Percentiles rank a stretch among this genome's conserved stretches.
Evolutionary conservation across 2,329 filamentous ascomycete genomes (phyloP).

Genomic region (Fusarium decemcellulare): DNA sequence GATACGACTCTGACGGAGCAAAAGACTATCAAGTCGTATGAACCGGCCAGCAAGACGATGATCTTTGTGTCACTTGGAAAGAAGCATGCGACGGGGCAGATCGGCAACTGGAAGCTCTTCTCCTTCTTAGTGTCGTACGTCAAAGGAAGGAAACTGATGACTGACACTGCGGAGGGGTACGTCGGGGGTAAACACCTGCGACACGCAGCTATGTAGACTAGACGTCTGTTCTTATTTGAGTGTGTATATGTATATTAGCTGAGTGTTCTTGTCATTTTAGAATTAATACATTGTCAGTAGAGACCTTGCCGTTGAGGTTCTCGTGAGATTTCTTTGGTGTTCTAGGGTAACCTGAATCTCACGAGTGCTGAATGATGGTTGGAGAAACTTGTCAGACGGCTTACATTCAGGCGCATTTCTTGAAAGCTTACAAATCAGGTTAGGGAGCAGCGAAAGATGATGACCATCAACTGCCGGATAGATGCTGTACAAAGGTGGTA

Average conservation of each 20-base stretch:
- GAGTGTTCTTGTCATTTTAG: no score
- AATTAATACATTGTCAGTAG: no score
- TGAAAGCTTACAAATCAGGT: no score
- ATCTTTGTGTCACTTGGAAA: conserved; percentile 48
- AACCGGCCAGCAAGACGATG: conserved; percentile 45
- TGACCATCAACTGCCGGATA: no score
- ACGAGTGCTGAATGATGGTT: no score
- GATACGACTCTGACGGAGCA: conserved; percentile 42
- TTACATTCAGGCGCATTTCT: no score
- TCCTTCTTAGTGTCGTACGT: conserved; percentile 50
- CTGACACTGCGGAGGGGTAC: conserved; percentile 49
- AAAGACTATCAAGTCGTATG: conserved; percentile 25
- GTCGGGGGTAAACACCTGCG: conserved; percentile 48
- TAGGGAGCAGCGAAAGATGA: no score
- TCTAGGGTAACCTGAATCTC: no score
- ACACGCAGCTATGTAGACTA: conserved; percentile 46
- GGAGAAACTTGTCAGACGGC: no score
- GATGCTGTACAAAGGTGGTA: no score
- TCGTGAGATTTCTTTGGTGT: no score
- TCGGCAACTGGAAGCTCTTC: conserved; percentile 52
- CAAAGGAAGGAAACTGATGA: conserved; percentile 53
- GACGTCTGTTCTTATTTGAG: not conserved
- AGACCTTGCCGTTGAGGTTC: no score
- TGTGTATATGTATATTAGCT: not conserved
- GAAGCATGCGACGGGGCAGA: conserved; percentile 50